Base-by-base conservation (phyloP, 108 stramenopile genomes). In the Fragilariopsis cylindrus region DNA sequence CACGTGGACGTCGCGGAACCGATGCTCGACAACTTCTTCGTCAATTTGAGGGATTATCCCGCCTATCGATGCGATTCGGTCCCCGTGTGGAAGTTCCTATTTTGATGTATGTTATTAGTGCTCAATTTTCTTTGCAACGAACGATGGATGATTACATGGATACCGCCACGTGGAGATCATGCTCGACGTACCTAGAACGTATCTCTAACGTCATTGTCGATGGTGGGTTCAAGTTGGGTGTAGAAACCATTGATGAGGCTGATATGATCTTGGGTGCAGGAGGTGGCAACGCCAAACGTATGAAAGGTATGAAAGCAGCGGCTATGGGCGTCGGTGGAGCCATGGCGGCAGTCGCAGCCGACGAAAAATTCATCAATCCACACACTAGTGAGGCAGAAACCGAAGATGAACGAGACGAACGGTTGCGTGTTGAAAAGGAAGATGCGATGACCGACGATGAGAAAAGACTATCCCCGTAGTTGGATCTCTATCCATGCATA, bases 121-220 rank as follows among this genome's bases (percentile, higher is more conserved):
- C 97, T 48, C 92, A 94, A 73, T 98, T 99, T 77, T 97, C 97
- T 66, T 83, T 95, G 76, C 84, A 92, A 60, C 81, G 93, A n/a
- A 95, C 81, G 52, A 92, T 99, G 75, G 99, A 99, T 84, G 97
- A 98, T 71, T 97, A 79, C 86, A 96, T 99, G 98, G 94, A 97
- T 48, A 88, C 93, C 5, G 15, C 83, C n/a, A 89, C 87, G 60
- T 99, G 99, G 99, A 86, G 84, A 73, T 88, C 92, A 11, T 97
- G 97, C 81, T 84, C 90, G 5, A 76, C 81, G 16, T 92, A 95
- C 75, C 69, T 98, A 49, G 58, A 82, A 60, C 85, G 96, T 18
- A 94, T 97, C 45, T 82, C 87, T 40, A 46, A 76, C n/a, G 80
- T 97, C 41, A 76, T 98, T 45, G 88, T 91, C 18, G 87, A 87